These are phyloP conservation scores for Oryza punctata DNA, from an alignment of 176 grass and related monocot genomes.

Conservation along the genomic window DNA sequence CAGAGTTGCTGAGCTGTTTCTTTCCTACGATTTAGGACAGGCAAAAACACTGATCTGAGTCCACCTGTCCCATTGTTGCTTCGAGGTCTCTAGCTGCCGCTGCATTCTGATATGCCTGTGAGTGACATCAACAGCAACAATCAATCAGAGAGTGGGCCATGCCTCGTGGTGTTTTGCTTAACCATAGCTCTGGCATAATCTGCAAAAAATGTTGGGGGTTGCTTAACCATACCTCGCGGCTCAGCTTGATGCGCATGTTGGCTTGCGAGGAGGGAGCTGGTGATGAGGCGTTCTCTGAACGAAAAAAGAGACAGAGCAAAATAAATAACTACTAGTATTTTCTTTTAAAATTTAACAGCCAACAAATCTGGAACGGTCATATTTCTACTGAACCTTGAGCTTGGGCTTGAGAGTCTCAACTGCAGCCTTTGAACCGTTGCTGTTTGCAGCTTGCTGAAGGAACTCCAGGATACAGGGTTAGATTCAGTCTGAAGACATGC, in stretches of 20 bases:
- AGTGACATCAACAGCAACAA: background rate
- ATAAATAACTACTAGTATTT: background rate
- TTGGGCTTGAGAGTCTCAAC: slow-evolving; percentile 89
- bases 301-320: background rate
- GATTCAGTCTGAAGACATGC: background rate
- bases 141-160: background rate
- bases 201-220: background rate
- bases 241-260: slow-evolving; percentile 70
- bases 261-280: slow-evolving; percentile 90
- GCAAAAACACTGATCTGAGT: slow-evolving; percentile 26
- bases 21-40: slow-evolving; percentile 31
- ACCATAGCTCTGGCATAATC: background rate
- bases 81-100: slow-evolving; percentile 12
- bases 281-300: slow-evolving; percentile 86
- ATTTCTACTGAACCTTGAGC: slow-evolving; percentile 65
- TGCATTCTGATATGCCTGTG: slow-evolving; percentile 3
- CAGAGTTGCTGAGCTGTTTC: background rate
- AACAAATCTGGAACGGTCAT: background rate
- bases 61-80: background rate
- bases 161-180: background rate
- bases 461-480: background rate
- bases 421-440: slow-evolving; percentile 43
- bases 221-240: slow-evolving; percentile 30
- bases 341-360: background rate
- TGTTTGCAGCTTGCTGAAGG: slow-evolving; percentile 76